Evolutionary conservation across 2,329 filamentous ascomycete species (phyloP).

Genomic region (Falciphora oryzae): DNA sequence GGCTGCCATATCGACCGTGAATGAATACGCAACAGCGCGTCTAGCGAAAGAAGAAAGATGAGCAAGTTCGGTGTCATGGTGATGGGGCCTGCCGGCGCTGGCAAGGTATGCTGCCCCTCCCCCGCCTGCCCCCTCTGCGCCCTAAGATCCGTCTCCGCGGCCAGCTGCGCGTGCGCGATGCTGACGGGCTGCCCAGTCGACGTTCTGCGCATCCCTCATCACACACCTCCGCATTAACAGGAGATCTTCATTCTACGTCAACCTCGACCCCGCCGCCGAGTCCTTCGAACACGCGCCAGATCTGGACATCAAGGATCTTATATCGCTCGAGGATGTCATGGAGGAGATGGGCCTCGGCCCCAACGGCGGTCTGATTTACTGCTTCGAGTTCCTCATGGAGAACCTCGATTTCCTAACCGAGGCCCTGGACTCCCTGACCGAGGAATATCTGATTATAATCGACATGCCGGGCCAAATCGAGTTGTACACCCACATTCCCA

Average conservation of each 20-base stretch:
- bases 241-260: conserved; percentile 95
- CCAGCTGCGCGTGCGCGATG: too few relatives aligned
- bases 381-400: conserved; percentile 92
- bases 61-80: conserved; percentile 93
- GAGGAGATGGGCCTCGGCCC: conserved; percentile 87
- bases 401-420: conserved; percentile 90
- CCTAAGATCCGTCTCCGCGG: too few relatives aligned
- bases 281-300: conserved; percentile 87
- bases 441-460: conserved; percentile 96
- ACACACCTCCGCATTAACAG: conserved; percentile 86
- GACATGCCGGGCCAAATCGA: conserved; percentile 99
- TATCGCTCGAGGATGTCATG: conserved; percentile 93
- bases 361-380: conserved; percentile 91
- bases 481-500: conserved; percentile 93
- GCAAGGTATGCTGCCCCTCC: conserved; percentile 55
- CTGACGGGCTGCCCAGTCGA: conserved; percentile 53
- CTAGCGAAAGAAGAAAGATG: conserved; percentile 42
- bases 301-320: conserved; percentile 91
- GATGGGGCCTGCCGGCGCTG: conserved; percentile 92
- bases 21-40: too few relatives aligned
- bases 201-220: conserved; percentile 90
- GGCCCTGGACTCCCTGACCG: conserved; percentile 75
- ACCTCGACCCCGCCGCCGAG: conserved; percentile 95
- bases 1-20: too few relatives aligned
- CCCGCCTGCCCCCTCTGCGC: conserved; percentile 3